phyloP scores from a whole-genome alignment of 805 yeast species.

The Zygoascus flipseniorum region DNA sequence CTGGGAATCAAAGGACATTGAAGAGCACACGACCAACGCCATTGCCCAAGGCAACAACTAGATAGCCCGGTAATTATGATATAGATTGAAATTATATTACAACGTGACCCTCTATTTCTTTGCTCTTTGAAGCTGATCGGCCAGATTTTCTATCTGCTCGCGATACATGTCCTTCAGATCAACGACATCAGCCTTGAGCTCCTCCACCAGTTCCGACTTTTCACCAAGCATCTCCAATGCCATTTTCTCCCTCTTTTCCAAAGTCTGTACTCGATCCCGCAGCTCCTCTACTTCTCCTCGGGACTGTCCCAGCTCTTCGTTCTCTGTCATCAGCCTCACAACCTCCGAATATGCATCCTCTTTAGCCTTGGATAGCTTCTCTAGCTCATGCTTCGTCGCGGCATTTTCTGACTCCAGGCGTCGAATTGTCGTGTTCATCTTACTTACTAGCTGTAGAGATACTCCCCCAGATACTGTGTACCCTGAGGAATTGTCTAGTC shows the following conservation, averaged over 20 bases:
- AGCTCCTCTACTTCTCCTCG: constrained; percentile 30
- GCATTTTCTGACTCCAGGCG: constrained; percentile 71
- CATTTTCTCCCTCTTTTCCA: constrained; percentile 42
- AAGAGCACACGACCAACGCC: constrained; percentile 61
- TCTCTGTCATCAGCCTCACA: constrained; percentile 46
- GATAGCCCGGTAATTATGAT: neutral
- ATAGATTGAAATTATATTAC: neutral
- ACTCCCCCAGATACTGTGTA: constrained; percentile 23
- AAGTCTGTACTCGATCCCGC: constrained; percentile 26
- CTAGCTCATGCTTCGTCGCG: constrained; percentile 55
- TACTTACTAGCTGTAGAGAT: constrained; percentile 57
- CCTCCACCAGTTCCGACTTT: constrained; percentile 77
- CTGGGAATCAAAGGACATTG: constrained; percentile 82
- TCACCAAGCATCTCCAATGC: constrained; percentile 73
- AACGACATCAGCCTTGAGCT: constrained; percentile 75
- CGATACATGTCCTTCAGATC: constrained; percentile 82
- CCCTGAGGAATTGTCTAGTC: constrained; percentile 9
- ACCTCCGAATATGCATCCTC: constrained; percentile 63
- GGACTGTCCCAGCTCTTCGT: constrained; percentile 36
- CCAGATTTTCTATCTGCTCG: constrained; percentile 81
- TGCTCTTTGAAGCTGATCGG: constrained; percentile 44
- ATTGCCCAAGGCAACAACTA: constrained; percentile 56
- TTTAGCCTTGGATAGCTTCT: constrained; percentile 45
- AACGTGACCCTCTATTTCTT: constrained; percentile 6
- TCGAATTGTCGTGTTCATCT: constrained; percentile 67